Conservation (phyloP, 768 basidiomycete species). For the Polyporus arcularius region DNA sequence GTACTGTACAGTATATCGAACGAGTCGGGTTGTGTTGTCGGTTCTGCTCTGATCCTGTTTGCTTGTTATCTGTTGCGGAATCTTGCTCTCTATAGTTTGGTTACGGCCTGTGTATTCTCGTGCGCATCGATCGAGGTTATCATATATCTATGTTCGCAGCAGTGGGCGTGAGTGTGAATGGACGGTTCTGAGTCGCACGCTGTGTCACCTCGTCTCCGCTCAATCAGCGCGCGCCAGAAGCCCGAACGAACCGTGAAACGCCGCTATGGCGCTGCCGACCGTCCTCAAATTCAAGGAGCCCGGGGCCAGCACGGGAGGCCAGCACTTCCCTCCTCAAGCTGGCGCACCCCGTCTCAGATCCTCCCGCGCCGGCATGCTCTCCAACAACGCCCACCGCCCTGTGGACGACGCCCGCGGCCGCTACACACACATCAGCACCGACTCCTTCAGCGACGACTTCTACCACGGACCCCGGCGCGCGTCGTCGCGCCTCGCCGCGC, state of each 20-base stretch:
- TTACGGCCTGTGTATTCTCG: conserved; percentile 5
- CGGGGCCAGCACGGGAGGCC: background rate
- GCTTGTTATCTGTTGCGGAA: conserved; percentile 7
- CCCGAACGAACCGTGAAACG: background rate
- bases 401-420: conserved; percentile 4
- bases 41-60: conserved; percentile 15
- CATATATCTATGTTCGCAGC: conserved; percentile 1
- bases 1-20: background rate
- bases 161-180: too few species aligned
- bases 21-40: background rate
- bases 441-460: conserved; percentile 33
- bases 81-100: conserved; percentile 7
- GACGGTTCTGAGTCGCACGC: too few species aligned
- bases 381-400: conserved; percentile 1
- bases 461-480: conserved; percentile 53
- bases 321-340: background rate
- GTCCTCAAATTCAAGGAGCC: background rate
- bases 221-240: background rate
- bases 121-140: background rate
- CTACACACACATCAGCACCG: conserved; percentile 48
- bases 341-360: conserved; percentile 11
- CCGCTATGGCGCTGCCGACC: conserved; percentile 6
- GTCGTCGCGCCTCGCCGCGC: conserved; percentile 45
- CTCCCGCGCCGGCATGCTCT: conserved; percentile 2
- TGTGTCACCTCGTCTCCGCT: too few species aligned